phyloP scores from a whole-genome alignment of 805 yeast species.

The Priceomyces fermenticarens region DNA sequence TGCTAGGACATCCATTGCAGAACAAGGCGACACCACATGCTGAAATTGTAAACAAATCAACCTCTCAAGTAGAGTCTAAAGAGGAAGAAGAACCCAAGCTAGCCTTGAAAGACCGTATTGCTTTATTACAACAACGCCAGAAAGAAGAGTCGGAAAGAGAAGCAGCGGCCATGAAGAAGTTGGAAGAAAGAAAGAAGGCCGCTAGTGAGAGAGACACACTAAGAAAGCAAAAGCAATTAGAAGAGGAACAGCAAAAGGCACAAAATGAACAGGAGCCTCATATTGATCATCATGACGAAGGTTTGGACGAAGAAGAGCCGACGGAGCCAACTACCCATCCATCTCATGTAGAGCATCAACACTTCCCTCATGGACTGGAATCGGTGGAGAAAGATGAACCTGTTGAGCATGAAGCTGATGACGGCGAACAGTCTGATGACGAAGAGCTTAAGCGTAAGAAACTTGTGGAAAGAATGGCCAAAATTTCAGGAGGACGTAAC shows the following conservation, averaged over 20 bases:
- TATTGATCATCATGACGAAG: conserved; percentile 3
- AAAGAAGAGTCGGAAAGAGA: conserved; percentile 75
- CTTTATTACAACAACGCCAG: conserved; percentile 76
- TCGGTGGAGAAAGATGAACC: conserved; percentile 7
- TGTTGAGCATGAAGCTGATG: conserved; percentile 42
- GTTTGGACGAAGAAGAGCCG: background rate
- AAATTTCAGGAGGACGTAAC: conserved; percentile 80
- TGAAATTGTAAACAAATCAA: conserved; percentile 23
- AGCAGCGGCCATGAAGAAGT: conserved; percentile 53
- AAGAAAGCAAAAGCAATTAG: conserved; percentile 25
- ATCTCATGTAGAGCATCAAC: background rate
- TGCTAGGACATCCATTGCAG: conserved; percentile 27
- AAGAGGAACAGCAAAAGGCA: conserved; percentile 14
- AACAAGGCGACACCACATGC: conserved; percentile 18
- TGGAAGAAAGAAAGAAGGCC: conserved; percentile 46
- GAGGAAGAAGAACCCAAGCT: conserved; percentile 68
- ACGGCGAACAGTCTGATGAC: conserved; percentile 62
- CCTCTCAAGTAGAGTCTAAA: conserved; percentile 25
- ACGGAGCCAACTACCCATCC: background rate
- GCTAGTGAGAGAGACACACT: conserved; percentile 15
- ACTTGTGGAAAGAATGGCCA: conserved; percentile 93
- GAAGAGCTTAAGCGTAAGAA: conserved; percentile 75
- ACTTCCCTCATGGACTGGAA: background rate
- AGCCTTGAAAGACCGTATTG: conserved; percentile 84
- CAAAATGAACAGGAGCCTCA: conserved; percentile 9